Evolutionary conservation across 805 yeast species (phyloP).

Genomic region (Yarrowia osloensis): DNA sequence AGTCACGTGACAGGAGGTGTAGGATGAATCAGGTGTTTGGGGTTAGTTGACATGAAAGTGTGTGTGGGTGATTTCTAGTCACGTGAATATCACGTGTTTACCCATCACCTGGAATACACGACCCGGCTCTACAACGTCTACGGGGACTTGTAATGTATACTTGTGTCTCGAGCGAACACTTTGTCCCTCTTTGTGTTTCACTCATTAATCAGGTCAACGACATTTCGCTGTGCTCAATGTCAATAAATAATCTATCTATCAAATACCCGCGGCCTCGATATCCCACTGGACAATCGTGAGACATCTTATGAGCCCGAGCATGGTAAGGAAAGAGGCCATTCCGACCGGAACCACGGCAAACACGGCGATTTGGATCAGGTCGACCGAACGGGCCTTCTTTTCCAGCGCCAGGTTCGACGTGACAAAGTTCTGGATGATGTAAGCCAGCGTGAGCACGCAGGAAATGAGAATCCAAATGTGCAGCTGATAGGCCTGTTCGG

Average conservation of each 20-base stretch:
- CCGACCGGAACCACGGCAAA: slow-evolving; percentile 99
- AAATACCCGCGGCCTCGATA: slow-evolving; percentile 31
- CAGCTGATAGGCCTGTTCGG: slow-evolving; percentile 68
- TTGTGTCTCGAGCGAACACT: too few species aligned
- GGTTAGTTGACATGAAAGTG: too few species aligned
- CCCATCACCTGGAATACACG: too few species aligned
- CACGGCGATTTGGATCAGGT: slow-evolving; percentile 83
- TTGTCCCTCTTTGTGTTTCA: too few species aligned
- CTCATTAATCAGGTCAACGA: too few species aligned
- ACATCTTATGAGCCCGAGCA: slow-evolving; percentile 79
- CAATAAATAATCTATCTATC: slow-evolving; percentile 12
- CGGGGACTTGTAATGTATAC: too few species aligned
- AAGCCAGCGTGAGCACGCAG: slow-evolving; percentile 75
- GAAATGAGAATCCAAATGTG: slow-evolving; percentile 94
- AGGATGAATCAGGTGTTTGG: too few species aligned
- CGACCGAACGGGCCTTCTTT: slow-evolving; percentile 66
- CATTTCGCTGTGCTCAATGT: too few species aligned
- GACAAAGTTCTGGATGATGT: slow-evolving; percentile 82
- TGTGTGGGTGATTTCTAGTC: too few species aligned
- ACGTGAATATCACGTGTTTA: too few species aligned
- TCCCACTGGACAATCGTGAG: slow-evolving; percentile 74
- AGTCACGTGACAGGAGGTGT: too few species aligned
- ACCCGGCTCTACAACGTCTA: too few species aligned
- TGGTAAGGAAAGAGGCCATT: slow-evolving; percentile 86
- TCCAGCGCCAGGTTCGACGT: slow-evolving; percentile 58